phyloP scores from a whole-genome alignment of 2,329 filamentous ascomycete species.

The Sporothrix dimorphospora region DNA sequence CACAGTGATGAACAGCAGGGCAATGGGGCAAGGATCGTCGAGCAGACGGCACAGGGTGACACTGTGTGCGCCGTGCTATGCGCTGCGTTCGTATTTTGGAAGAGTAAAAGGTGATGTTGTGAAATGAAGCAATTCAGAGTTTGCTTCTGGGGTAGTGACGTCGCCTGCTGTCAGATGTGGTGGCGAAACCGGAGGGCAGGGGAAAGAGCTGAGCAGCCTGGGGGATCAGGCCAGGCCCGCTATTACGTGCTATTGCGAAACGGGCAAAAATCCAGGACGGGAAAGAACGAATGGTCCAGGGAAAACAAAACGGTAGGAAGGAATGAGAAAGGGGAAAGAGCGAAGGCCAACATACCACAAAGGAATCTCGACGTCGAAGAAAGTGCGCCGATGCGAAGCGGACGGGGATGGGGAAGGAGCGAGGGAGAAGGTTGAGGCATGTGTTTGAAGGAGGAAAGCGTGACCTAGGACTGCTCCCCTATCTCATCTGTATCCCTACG shows the following conservation, averaged over 20 bases:
- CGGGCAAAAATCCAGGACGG: neutral
- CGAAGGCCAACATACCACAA: neutral
- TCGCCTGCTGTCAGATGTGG: conserved; percentile 10
- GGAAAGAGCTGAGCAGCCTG: neutral
- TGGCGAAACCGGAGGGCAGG: neutral
- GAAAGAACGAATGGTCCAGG: neutral
- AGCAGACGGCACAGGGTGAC: neutral
- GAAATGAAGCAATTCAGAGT: conserved; percentile 17
- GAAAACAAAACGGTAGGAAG: neutral
- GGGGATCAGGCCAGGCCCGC: neutral
- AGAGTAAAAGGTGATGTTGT: neutral
- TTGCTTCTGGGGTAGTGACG: conserved; percentile 17
- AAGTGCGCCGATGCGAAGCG: neutral
- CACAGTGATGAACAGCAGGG: neutral
- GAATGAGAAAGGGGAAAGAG: neutral
- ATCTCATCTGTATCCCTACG: neutral
- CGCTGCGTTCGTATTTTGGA: neutral
- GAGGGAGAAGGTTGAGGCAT: neutral
- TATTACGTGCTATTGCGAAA: conserved; percentile 7
- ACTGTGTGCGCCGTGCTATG: neutral
- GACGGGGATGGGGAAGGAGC: neutral
- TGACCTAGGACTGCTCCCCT: neutral
- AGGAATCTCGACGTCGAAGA: neutral
- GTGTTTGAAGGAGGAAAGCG: neutral
- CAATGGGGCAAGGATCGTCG: conserved; percentile 5